Percentiles rank a stretch among this genome's conserved stretches.
Evolutionary conservation across 2,329 filamentous ascomycete species (phyloP).

Genomic region (Cryphonectria carpinicola): DNA sequence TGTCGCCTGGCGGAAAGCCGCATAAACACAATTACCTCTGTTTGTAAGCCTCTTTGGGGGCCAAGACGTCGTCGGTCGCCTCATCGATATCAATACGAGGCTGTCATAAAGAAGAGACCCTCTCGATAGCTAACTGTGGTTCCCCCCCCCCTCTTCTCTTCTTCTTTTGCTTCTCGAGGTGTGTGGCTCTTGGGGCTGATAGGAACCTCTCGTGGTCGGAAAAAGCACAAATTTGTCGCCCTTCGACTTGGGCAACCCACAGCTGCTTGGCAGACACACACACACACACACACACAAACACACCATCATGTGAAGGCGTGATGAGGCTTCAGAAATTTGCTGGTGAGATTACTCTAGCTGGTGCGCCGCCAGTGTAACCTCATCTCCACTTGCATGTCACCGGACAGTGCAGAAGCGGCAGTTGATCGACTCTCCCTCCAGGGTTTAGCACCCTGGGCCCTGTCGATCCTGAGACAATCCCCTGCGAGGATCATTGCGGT

Average conservation of each 20-base stretch:
- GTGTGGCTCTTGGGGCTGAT: not conserved
- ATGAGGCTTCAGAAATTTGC: conserved; percentile 7
- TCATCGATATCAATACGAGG: conserved; percentile 7
- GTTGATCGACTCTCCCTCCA: conserved; percentile 10
- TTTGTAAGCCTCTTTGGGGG: not conserved
- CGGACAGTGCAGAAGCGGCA: conserved; percentile 10
- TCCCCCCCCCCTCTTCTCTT: not conserved
- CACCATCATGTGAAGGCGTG: not conserved
- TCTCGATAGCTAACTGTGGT: not conserved
- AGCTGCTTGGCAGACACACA: not conserved
- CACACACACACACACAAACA: not conserved
- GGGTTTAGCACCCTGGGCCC: not conserved
- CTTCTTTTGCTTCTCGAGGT: not conserved
- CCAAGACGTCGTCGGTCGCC: not conserved
- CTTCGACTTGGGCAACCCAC: not conserved
- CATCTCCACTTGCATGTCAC: conserved; percentile 4
- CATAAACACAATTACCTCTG: not conserved
- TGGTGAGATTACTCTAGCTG: not conserved
- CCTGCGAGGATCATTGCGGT: conserved; percentile 18
- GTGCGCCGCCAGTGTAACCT: conserved; percentile 1
- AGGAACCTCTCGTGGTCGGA: not conserved
- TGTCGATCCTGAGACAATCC: conserved; percentile 20
- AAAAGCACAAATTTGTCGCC: conserved; percentile 3
- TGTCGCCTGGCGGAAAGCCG: not conserved
- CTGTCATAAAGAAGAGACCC: not conserved